Base-by-base conservation (phyloP, 352 stramenopile genomes). In the Phytophthora quininea region DNA sequence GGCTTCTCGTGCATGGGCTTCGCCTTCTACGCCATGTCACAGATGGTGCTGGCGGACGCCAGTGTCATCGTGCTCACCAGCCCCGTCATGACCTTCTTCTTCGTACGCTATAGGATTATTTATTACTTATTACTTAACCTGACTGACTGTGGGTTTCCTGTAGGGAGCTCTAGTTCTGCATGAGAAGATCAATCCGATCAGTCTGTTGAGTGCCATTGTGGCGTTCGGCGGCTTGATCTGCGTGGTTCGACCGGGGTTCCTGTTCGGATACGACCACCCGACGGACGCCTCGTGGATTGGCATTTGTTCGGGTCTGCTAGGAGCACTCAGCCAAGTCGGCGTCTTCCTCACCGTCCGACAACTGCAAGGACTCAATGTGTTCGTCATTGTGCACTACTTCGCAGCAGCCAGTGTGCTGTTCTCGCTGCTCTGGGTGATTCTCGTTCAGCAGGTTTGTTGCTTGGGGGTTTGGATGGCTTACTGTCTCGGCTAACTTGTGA, bases 11-110 rank as follows among this genome's bases (percentile, higher is more conserved):
- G 77, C 27, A 90, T 91, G 58, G 66, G 70, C n/a, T 85, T 90
- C 51, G 75, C 71, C 37, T 93, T 93, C 62, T 90, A 89, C 51
- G 79, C 85, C 0, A 73, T 93, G 40, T 88, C 82, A 1, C 79
- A 90, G 50, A 89, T 93, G 80, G 80, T 90, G 56, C 67, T 93
- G 12, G 85, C 85, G 8, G 85, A 93, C 40, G 85, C 85, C 3
- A 91, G 79, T 40, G 69, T 82, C 10, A 60, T 93, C 33, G 64
- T 89, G 27, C 86, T 93, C 32, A 87, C 71, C 0, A 86, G 38
- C 3, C 65, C 69, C 3, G 42, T 65, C 12, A 49, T 70, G 43
- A 70, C 64, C 3, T 70, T 77, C 40, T 74, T 71, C 19, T 67
- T 73, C 7, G 68, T 60, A 64, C 31, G 67, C 57, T 12, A 43